These are phyloP conservation scores for Phtheirospermum japonicum DNA, from an alignment of 257 asterid genomes.

Conservation along the genomic window DNA sequence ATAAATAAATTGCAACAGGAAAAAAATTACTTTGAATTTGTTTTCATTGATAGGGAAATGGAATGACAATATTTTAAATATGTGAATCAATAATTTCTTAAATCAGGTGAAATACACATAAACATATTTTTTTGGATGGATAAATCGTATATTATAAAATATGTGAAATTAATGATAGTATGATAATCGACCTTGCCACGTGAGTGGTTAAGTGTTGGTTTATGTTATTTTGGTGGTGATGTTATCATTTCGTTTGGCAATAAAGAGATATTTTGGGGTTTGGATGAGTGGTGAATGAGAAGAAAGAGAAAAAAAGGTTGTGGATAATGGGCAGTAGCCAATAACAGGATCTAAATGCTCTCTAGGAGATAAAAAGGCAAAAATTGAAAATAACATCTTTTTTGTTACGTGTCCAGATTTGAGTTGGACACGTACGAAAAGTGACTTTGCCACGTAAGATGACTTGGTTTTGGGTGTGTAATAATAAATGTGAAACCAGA, in stretches of 20 bases:
- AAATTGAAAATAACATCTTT: background rate
- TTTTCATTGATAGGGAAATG: too few species aligned
- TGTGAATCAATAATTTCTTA: too few species aligned
- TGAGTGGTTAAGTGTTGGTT: slow-evolving; percentile 8
- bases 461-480: background rate
- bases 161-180: too few species aligned
- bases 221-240: slow-evolving; percentile 20
- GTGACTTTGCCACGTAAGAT: slow-evolving; percentile 39
- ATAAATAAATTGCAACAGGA: too few species aligned
- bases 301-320: slow-evolving; percentile 15
- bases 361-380: slow-evolving; percentile 3
- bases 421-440: slow-evolving; percentile 32
- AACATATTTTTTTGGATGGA: too few species aligned
- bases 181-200: too few species aligned
- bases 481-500: slow-evolving; percentile 10
- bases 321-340: slow-evolving; percentile 31
- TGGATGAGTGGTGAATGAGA: slow-evolving; percentile 31
- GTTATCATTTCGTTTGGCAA: slow-evolving; percentile 23
- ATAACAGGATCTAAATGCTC: slow-evolving; percentile 24
- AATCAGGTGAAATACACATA: too few species aligned
- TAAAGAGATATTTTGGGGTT: slow-evolving; percentile 36
- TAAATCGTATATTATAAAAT: too few species aligned
- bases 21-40: too few species aligned
- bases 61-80: too few species aligned
- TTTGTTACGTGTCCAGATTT: slow-evolving; percentile 26